Percentiles rank a stretch among this genome's conserved stretches.
phyloP scores from a whole-genome alignment of 139 green algal genomes.

The Zygnema circumcarinatum region DNA sequence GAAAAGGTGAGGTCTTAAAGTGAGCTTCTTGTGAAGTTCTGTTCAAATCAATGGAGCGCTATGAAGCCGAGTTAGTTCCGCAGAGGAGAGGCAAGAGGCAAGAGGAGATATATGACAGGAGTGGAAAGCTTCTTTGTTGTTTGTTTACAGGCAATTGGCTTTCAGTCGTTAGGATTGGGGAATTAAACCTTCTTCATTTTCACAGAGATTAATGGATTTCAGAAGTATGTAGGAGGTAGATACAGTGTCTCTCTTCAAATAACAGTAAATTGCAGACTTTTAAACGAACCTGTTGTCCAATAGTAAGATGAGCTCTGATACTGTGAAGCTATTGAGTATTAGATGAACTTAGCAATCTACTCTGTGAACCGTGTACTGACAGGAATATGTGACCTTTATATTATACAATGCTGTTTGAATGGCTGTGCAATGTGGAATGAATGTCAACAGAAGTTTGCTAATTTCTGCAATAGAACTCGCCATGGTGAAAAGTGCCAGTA shows the following conservation, averaged over 20 bases:
- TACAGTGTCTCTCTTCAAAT: too few relatives aligned
- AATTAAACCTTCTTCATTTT: background rate
- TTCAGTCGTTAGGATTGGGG: background rate
- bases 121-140: too few relatives aligned
- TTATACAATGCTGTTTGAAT: slow-evolving; percentile 2
- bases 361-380: background rate
- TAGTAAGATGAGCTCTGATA: too few relatives aligned
- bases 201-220: too few relatives aligned
- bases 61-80: too few relatives aligned
- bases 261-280: too few relatives aligned
- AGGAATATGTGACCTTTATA: background rate
- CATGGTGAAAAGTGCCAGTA: background rate
- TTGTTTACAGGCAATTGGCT: too few relatives aligned
- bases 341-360: background rate
- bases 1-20: slow-evolving; percentile 29
- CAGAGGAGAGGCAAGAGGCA: too few relatives aligned
- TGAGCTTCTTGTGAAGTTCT: background rate
- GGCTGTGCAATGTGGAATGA: background rate
- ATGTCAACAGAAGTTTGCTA: background rate
- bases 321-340: too few relatives aligned
- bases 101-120: too few relatives aligned
- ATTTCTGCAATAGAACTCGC: slow-evolving; percentile 13
- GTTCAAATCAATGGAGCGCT: background rate
- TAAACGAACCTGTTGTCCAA: too few relatives aligned
- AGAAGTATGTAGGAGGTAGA: too few relatives aligned